A percentile compares a stretch with the other conserved stretches of the same genome.
These are phyloP conservation scores for Immersiella caudata DNA, from an alignment of 495 filamentous ascomycete species.

Conservation along the genomic window DNA sequence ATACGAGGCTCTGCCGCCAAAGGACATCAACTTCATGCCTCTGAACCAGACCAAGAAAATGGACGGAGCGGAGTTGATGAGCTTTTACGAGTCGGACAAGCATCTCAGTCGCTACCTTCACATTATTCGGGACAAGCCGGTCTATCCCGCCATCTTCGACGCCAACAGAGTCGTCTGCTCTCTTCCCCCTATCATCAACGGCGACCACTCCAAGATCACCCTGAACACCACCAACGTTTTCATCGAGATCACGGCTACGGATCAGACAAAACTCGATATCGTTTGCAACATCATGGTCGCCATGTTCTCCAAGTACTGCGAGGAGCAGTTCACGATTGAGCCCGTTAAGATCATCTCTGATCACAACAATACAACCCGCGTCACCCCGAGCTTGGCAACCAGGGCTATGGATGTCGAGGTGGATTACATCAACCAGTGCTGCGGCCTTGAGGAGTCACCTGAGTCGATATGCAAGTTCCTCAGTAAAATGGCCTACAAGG, in stretches of 20 bases:
- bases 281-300: slow-evolving; percentile 92
- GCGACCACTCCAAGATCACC: slow-evolving; percentile 93
- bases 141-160: slow-evolving; percentile 97
- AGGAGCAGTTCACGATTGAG: slow-evolving; percentile 88
- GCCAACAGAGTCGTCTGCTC: slow-evolving; percentile 86
- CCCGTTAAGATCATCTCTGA: slow-evolving; percentile 87
- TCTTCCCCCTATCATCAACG: slow-evolving; percentile 96
- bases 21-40: slow-evolving; percentile 86
- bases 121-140: slow-evolving; percentile 89
- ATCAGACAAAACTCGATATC: slow-evolving; percentile 95
- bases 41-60: slow-evolving; percentile 88
- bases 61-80: slow-evolving; percentile 88
- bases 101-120: slow-evolving; percentile 80
- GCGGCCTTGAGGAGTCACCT: slow-evolving; percentile 73
- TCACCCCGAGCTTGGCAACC: slow-evolving; percentile 76
- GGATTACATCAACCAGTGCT: slow-evolving; percentile 90
- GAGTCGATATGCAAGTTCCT: slow-evolving; percentile 74
- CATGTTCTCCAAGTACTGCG: slow-evolving; percentile 95
- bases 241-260: slow-evolving; percentile 96
- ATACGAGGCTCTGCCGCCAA: slow-evolving; percentile 90
- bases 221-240: slow-evolving; percentile 88
- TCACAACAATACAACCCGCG: slow-evolving; percentile 81
- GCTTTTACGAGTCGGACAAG: slow-evolving; percentile 91
- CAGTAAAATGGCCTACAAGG: slow-evolving; percentile 81
- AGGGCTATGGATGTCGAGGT: slow-evolving; percentile 79